Base-by-base conservation (phyloP, 306 rosid species). In the Acacia melanoxylon region DNA sequence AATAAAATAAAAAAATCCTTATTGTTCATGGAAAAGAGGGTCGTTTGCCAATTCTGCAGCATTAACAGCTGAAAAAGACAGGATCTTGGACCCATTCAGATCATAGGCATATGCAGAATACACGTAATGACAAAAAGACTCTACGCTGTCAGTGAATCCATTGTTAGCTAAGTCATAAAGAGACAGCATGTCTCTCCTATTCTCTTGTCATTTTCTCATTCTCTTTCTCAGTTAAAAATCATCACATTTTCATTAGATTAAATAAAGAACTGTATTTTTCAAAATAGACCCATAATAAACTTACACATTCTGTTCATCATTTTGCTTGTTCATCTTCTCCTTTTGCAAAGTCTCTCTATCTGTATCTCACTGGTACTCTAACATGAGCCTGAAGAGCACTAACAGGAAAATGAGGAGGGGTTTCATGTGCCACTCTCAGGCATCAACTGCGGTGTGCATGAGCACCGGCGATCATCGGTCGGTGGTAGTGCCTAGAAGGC, bases 371-470 rank as follows among this genome's bases (percentile, higher is more conserved):
- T 49, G 45, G 42, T 78, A 68, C 17, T 8, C 45, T 74, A 45
- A 42, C 46, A 88, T 86, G 89, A 92, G 72, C 78, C 75, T 69
- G 86, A 89, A 84, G 75, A 78, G 24, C 75, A 74, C 68, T 37
- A 63, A 78, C 71, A 65, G 68, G 83, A 89, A 63, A 62, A 86
- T 87, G 83, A 82, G 83, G 74, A 80, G 73, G 12, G 97, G 93
- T 1, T 92, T 94, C 85, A 92, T 86, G 97, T 94, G 98, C 83
- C 96, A 85, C 17, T 90, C 93, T 58, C 82, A 78, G 29, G 90
- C 91, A 4, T 85, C 98, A 79, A 91, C 97, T 7, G 92, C 96
- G 4, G 93, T 91, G 42, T 94, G 98, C 86, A 83, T 91, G 89
- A 85, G 84, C 66, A 78, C 87, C 1, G 67, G 87, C 0, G 90